Evolutionary conservation across 768 basidiomycete species (phyloP).

Genomic region (Hericium rajendrae): DNA sequence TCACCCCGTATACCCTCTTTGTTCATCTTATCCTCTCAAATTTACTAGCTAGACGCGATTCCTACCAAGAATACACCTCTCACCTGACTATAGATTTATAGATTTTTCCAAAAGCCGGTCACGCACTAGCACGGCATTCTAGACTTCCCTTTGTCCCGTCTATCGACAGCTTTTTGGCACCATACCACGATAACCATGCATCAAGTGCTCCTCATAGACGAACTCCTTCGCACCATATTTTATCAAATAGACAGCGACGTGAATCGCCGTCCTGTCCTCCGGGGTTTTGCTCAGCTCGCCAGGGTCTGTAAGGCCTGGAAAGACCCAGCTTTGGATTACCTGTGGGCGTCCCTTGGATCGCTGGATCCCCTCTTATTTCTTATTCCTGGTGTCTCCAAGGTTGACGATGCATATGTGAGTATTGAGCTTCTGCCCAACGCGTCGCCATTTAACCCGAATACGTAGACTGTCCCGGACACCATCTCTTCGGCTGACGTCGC

Average conservation of each 20-base stretch:
- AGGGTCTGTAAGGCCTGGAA: constrained; percentile 14
- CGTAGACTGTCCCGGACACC: neutral
- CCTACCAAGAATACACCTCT: neutral
- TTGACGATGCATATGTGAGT: neutral
- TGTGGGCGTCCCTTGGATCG: constrained; percentile 11
- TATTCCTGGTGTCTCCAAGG: constrained; percentile 6
- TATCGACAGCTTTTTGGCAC: neutral
- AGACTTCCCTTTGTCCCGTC: neutral
- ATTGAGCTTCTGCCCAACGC: neutral
- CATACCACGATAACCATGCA: constrained; percentile 6
- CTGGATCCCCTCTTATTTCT: constrained; percentile 13
- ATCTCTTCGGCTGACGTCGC: constrained; percentile 1
- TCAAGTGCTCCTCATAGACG: constrained; percentile 14
- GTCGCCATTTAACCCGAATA: neutral
- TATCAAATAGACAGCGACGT: constrained; percentile 9
- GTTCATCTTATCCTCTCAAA: neutral
- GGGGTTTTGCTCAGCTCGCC: constrained; percentile 10
- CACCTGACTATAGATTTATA: neutral
- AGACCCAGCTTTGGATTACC: constrained; percentile 13
- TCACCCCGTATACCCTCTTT: neutral
- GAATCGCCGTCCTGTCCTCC: constrained; percentile 2
- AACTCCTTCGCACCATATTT: constrained; percentile 12
- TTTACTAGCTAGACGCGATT: neutral
- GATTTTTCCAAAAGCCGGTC: neutral
- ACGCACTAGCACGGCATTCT: neutral